Base-by-base conservation (phyloP, 805 yeast genomes). In the Kluyveromyces nonfermentans region DNA sequence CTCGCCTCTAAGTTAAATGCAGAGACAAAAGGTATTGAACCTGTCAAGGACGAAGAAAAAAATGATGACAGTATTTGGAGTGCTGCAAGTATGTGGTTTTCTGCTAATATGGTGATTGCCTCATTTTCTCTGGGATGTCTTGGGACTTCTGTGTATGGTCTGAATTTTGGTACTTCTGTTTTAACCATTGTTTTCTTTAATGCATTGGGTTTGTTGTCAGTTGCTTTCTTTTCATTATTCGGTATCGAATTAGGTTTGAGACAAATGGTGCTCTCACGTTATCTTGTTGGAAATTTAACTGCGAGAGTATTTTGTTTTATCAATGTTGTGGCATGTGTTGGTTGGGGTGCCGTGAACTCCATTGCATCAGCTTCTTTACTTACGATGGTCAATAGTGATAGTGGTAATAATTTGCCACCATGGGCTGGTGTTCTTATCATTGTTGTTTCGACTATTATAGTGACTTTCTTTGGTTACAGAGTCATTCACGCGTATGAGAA, bases 331-430 rank as follows among this genome's bases (percentile, higher is more conserved):
- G 89, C 95, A 21, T 85, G 95, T 74, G 77, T 88, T 44, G 96
- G 97, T 55, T 89, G 97, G 97, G 85, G 93, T 65, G 86, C 95
- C 8, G 90, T 87, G 39, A 89, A 89, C 66, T 85, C 85, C 49
- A 84, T 88, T 77, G 83, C 88, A 25, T 79, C 93, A 31, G 95
- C 96, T 19, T 93, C 86, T 63, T 68, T 88, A 50, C 70, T 88
- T 47, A 79, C 82, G 65, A 77, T 83, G 59, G 82, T 89, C 48
- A 86, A 86, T 69, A 25, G 30, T 6, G 68, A 64, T 48, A 69
- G 68, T 33, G 65, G 68, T 41, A 66, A 66, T 47, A 54, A 70
- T 48, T 69, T 82, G 52, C 96, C 97, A 34, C 84, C 90, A 33
- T 85, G 95, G 93, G 96, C 87, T 33, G 96, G 93, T 31, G 82